A percentile compares a stretch with the other conserved stretches of the same genome.
phyloP scores from a whole-genome alignment of 345 rosid species.

The Eucalyptus tenuipes region DNA sequence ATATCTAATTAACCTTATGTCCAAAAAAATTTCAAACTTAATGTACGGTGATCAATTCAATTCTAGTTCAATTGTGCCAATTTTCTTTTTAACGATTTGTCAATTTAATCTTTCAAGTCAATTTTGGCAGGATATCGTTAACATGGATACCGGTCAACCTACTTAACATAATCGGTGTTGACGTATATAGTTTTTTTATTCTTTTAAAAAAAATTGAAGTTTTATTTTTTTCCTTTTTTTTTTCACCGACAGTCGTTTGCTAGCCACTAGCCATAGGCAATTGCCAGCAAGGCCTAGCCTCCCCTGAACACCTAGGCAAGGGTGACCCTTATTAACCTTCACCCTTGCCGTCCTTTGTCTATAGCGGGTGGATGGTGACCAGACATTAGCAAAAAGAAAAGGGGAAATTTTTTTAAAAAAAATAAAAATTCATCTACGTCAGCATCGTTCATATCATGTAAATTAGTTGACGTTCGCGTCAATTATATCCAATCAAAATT shows the following conservation, averaged over 20 bases:
- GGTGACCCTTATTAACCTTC: not conserved
- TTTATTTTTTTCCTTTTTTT: fast-evolving
- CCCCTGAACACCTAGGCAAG: fast-evolving
- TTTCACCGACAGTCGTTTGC: fast-evolving
- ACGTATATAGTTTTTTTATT: too few species aligned
- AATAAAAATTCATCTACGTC: too few species aligned
- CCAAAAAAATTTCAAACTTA: not conserved
- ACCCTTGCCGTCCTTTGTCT: not conserved
- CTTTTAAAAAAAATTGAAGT: too few species aligned
- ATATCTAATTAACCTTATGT: not conserved
- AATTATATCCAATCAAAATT: too few species aligned
- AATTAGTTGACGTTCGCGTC: fast-evolving
- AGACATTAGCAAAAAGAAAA: not conserved
- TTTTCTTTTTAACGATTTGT: not conserved
- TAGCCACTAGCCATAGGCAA: not conserved
- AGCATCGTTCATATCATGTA: fast-evolving
- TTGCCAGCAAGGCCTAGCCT: not conserved
- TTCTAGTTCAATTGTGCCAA: not conserved
- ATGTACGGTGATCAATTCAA: not conserved
- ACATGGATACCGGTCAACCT: too few species aligned
- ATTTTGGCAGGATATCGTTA: too few species aligned
- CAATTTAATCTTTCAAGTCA: not conserved
- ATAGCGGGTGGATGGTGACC: not conserved
- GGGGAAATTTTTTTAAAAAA: too few species aligned
- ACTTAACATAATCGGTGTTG: not conserved